Conservation (phyloP, 371 early-diverging fungal species). For the Saksenaea oblongispora region DNA sequence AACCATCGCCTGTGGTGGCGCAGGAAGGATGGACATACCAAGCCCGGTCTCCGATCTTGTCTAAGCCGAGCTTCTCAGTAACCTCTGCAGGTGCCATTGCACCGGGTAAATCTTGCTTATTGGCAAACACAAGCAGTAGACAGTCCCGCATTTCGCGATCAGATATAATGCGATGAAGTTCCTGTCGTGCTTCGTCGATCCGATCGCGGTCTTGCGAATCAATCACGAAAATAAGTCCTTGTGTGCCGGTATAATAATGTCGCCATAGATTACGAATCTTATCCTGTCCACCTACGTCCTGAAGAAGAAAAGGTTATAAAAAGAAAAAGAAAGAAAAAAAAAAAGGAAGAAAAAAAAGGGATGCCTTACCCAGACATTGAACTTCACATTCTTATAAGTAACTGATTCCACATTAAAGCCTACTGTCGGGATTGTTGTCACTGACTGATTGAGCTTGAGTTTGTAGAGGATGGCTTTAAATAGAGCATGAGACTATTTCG, state of each 20-base stretch:
- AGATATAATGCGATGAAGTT: conserved; percentile 78
- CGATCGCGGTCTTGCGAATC: conserved; percentile 85
- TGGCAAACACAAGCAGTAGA: conserved; percentile 81
- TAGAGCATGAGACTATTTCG: not conserved
- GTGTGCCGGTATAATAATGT: conserved; percentile 87
- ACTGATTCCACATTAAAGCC: conserved; percentile 90
- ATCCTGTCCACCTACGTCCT: conserved; percentile 92
- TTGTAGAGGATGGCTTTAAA: conserved; percentile 82
- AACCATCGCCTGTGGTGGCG: conserved; percentile 86
- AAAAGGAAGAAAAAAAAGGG: conserved; percentile 2
- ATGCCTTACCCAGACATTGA: conserved; percentile 73
- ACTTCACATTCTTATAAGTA: conserved; percentile 89
- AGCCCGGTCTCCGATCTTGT: conserved; percentile 74
- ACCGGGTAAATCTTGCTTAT: conserved; percentile 85
- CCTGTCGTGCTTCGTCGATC: conserved; percentile 83
- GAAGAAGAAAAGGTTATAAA: conserved; percentile 15
- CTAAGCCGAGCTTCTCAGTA: conserved; percentile 76
- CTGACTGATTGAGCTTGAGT: conserved; percentile 83
- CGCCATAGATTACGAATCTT: conserved; percentile 90
- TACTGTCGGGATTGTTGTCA: conserved; percentile 89
- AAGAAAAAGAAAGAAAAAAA: too few relatives aligned
- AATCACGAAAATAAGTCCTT: conserved; percentile 87
- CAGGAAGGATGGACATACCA: conserved; percentile 90
- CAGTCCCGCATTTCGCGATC: conserved; percentile 87
- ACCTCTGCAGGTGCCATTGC: conserved; percentile 83